phyloP scores from a whole-genome alignment of 2,329 filamentous ascomycete species.

The Sporothrix curviconia region DNA sequence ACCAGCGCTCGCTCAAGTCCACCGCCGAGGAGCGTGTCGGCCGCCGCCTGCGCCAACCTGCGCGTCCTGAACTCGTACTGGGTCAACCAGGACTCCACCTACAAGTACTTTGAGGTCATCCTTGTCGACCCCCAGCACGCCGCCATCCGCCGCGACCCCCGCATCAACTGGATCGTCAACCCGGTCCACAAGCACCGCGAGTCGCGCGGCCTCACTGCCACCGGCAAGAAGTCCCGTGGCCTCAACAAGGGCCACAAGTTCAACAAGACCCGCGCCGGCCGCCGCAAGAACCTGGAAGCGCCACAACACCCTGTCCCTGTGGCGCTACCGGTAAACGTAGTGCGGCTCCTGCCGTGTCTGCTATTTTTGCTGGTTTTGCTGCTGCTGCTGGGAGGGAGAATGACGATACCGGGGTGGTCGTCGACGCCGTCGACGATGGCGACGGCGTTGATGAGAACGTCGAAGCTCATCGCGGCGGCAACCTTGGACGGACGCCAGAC shows the following conservation, averaged over 20 bases:
- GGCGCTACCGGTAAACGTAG: constrained; percentile 79
- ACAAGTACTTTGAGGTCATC: constrained; percentile 99
- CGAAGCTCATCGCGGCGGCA: constrained; percentile 11
- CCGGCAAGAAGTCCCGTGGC: constrained; percentile 99
- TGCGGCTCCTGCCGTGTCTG: background rate
- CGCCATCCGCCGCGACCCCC: constrained; percentile 96
- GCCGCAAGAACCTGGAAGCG: constrained; percentile 99
- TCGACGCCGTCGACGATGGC: constrained; percentile 11
- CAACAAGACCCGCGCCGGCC: constrained; percentile 96
- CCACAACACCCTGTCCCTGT: constrained; percentile 98
- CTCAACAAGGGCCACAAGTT: constrained; percentile 98
- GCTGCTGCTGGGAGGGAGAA: background rate
- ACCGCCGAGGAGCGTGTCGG: constrained; percentile 99
- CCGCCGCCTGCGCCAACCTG: constrained; percentile 96
- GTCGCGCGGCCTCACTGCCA: constrained; percentile 91
- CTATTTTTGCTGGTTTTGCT: background rate
- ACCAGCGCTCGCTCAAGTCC: constrained; percentile 96
- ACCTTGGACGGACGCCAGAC: constrained; percentile 1
- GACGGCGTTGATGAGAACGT: constrained; percentile 16
- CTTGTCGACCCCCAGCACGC: constrained; percentile 99
- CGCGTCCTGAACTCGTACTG: constrained; percentile 99
- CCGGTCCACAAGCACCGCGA: constrained; percentile 99
- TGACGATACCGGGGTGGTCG: too few relatives aligned
- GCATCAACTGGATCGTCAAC: constrained; percentile 99
- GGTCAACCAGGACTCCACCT: constrained; percentile 99